Conservation (phyloP, 2,329 filamentous ascomycete species). For the Sphaerulina musiva region DNA sequence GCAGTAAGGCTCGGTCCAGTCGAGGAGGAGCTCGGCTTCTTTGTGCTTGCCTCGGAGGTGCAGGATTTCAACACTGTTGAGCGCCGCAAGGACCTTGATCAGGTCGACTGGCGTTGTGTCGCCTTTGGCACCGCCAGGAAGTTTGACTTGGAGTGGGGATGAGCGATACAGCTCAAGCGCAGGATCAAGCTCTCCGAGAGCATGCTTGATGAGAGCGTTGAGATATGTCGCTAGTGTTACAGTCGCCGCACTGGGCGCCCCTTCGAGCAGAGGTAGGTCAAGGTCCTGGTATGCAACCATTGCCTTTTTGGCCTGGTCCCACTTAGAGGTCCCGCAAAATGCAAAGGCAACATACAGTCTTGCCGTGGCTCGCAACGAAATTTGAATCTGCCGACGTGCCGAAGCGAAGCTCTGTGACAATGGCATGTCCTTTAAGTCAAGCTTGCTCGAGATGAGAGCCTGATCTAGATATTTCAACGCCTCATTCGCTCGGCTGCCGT, state of each 20-base stretch:
- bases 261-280: conserved; percentile 3
- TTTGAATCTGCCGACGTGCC: conserved; percentile 52
- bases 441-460: conserved; percentile 44
- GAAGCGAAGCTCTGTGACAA: conserved; percentile 33
- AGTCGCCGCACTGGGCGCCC: neutral
- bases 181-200: conserved; percentile 61
- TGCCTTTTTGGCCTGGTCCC: conserved; percentile 48
- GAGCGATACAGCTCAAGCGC: conserved; percentile 63
- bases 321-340: conserved; percentile 64
- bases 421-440: conserved; percentile 7
- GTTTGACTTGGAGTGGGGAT: conserved; percentile 47
- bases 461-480: conserved; percentile 53
- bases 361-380: conserved; percentile 48
- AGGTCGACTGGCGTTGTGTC: conserved; percentile 33
- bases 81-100: conserved; percentile 41
- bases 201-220: conserved; percentile 67
- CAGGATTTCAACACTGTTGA: conserved; percentile 46
- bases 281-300: conserved; percentile 1
- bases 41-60: conserved; percentile 36
- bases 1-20: conserved; percentile 62
- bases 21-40: conserved; percentile 55
- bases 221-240: conserved; percentile 52
- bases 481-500: conserved; percentile 47
- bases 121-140: conserved; percentile 33
- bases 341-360: conserved; percentile 64